Evolutionary conservation across 768 basidiomycete species (phyloP), one percentile per base, ranked within the genome.

Genomic region (Jaapia argillacea): DNA sequence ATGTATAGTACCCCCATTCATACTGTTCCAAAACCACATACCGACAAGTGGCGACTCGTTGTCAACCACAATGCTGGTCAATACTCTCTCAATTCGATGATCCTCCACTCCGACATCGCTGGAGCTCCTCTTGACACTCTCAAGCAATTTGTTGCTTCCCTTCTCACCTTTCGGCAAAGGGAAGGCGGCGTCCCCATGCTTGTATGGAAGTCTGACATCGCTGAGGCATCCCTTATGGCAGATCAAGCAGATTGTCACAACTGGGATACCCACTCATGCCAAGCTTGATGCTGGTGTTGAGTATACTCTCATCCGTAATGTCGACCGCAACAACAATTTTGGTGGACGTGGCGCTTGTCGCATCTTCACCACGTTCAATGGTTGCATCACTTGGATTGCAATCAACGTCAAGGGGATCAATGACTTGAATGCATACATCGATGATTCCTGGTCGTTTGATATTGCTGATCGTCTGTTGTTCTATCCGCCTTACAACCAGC

Each of bases 211-310:
- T 51, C 51, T 5, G 56, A 65, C 33, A 53, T 65, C 4, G 25
- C 61, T 60, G 3, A 51, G 51, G 3, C 58, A 65, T 41, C 63
- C 60, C 5, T 5, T 61, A 16, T 67, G 57, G 56, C 64, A 67
- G 36, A 33, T 63, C 0, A 45, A 48, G n/a, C 65, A 67, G 39
- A 49, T 61, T 13, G 51, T 64, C 13, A 45, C 24, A 31, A 43
- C 23, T 2, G n/a, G n/a, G n/a, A n/a, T n/a, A n/a, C n/a, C n/a
- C 12, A 12, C 21, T 13, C 12, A 36, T 1, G 21, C n/a, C 7
- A 6, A 12, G 2, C 0, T 13, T 0, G 1, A 25, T 52, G 0
- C n/a, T n/a, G n/a, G n/a, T n/a, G n/a, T n/a, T n/a, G n/a, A n/a
- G n/a, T n/a, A n/a, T n/a, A 48, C 54, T 36, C 38, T 47, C 5